These are phyloP conservation scores for Apostasia shenzhenica DNA, from an alignment of 106 monocot species.

Conservation along the genomic window DNA sequence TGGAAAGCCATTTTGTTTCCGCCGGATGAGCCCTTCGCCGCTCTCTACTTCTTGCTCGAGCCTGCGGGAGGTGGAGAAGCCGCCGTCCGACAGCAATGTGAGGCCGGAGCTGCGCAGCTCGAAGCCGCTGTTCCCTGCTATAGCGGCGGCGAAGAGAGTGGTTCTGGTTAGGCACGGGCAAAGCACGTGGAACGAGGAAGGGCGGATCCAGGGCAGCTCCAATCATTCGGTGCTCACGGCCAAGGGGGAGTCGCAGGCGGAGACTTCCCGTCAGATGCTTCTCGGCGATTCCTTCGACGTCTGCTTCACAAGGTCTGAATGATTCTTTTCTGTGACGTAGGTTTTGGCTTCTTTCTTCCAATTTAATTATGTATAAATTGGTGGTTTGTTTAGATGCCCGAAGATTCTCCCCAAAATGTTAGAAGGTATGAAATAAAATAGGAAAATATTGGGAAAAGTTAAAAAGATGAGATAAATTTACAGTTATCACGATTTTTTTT, in stretches of 20 bases:
- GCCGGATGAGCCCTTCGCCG: neutral
- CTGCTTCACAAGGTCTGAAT: conserved; percentile 83
- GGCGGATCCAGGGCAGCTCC: conserved; percentile 95
- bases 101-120: neutral
- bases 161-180: conserved; percentile 95
- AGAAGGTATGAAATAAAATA: too few species aligned
- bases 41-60: conserved; percentile 12
- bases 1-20: neutral
- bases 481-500: too few species aligned
- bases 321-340: too few species aligned
- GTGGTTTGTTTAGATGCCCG: too few species aligned
- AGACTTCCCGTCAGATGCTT: conserved; percentile 86
- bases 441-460: too few species aligned
- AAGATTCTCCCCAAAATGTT: too few species aligned
- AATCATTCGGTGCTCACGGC: conserved; percentile 74
- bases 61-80: conserved; percentile 26
- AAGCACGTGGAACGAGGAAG: conserved; percentile 99
- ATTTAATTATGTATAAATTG: too few species aligned
- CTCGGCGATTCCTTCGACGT: conserved; percentile 79
- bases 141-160: conserved; percentile 72
- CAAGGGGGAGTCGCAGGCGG: conserved; percentile 91
- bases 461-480: too few species aligned
- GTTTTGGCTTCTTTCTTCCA: too few species aligned
- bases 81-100: neutral
- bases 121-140: conserved; percentile 20